Base-by-base conservation (phyloP, 805 yeast genomes). In the Candida boleticola region DNA sequence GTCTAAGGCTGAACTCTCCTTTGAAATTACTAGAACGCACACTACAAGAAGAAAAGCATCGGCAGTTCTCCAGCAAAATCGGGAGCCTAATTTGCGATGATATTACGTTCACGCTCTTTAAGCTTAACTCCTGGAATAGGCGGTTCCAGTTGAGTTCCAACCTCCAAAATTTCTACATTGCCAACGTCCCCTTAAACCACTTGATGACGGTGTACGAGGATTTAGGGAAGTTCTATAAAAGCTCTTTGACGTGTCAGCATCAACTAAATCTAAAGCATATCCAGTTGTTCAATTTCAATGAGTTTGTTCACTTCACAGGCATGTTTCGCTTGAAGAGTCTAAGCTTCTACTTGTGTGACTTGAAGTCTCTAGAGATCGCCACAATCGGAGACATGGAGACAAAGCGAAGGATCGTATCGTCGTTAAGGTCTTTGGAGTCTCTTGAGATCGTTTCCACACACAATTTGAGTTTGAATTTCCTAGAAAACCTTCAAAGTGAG, bases 51-150 rank as follows among this genome's bases (percentile, higher is more conserved):
- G 40, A 43, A 18, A 19, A 26, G 3, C 9, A 7, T 3, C 41
- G 27, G 10, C 7, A 23, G 11, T 23, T 43, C 4, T 18, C 30
- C 13, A 13, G 31, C n/a, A 21, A 21, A 4, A 42, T 48, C 4
- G 19, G 34, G 25, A 37, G 27, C 10, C 22, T 49, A 3, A 32
- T 37, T 4, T 32, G 43, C n/a, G 50, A 49, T 38, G 50, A 47
- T 29, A 30, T 49, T 3, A 34, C 36, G 5, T 49, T 49, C 27
- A 27, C 44, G 6, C 21, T 49, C 17, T 49, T 49, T 30, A 49
- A 49, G 29, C 33, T 49, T 18, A 44, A 40, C 20, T 38, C 43
- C 19, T 49, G 52, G 52, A 26, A 23, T 4, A 29, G 40, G n/a
- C 37, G 33, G 7, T 47, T 44, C 22, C 25, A 13, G 4, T 25